Evolutionary conservation across 208 protist species (phyloP).

Genomic region (Leishmania turanica): DNA sequence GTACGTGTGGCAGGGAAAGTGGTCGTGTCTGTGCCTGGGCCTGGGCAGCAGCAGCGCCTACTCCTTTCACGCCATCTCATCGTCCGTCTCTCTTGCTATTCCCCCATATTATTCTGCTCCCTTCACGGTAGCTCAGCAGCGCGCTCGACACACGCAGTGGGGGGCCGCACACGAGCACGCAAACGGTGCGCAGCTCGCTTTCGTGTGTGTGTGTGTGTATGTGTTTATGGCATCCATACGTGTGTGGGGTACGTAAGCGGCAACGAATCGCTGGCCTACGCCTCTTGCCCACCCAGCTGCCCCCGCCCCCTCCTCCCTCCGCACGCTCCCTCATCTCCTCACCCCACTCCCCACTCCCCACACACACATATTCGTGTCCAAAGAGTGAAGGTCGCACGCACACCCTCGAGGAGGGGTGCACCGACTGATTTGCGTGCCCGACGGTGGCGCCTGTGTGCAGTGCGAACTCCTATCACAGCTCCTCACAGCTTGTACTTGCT

Average conservation of each 20-base stretch:
- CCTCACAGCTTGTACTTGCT: not conserved
- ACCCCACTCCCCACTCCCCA: not conserved
- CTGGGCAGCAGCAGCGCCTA: not conserved
- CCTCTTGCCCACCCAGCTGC: not conserved
- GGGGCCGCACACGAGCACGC: not conserved
- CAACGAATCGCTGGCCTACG: not conserved
- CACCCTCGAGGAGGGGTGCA: not conserved
- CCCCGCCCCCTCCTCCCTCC: too few relatives aligned
- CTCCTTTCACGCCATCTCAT: not conserved
- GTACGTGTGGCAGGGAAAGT: not conserved
- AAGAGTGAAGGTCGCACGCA: not conserved
- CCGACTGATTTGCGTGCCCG: not conserved
- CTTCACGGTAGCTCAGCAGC: not conserved
- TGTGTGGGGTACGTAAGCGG: not conserved
- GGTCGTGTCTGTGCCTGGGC: not conserved
- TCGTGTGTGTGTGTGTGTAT: not conserved
- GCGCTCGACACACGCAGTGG: not conserved
- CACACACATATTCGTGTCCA: not conserved
- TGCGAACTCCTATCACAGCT: not conserved
- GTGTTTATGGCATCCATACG: not conserved
- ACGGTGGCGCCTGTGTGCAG: not conserved
- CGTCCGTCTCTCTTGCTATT: not conserved
- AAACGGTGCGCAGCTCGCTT: not conserved
- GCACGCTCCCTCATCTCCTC: not conserved
- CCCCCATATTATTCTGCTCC: not conserved